Evolutionary conservation across 2,329 filamentous ascomycete species (phyloP).

Genomic region (Dactylellina sp.): DNA sequence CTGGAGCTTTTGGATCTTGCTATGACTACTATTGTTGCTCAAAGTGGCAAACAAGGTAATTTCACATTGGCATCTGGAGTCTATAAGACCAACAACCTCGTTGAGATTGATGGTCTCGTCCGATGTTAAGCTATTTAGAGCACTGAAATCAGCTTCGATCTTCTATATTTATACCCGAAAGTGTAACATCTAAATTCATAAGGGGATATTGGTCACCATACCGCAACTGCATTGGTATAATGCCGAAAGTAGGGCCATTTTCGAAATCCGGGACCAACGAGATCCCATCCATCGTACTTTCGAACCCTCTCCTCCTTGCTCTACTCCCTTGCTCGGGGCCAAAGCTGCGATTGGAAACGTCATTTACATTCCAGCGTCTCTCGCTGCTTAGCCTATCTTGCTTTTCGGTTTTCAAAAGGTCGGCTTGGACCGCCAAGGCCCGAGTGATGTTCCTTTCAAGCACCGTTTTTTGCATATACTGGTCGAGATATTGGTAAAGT

Average conservation of each 20-base stretch:
- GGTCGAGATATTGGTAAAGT: constrained; percentile 18
- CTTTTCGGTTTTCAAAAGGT: constrained; percentile 19
- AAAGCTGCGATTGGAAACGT: no score
- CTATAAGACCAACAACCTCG: neutral
- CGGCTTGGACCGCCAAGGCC: constrained; percentile 9
- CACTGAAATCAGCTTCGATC: neutral
- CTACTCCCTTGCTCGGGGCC: no score
- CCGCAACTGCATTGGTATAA: constrained; percentile 16
- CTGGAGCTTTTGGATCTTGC: neutral
- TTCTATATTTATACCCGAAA: no score
- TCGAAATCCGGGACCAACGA: constrained; percentile 26
- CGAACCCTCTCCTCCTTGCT: constrained; percentile 16
- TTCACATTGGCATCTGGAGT: constrained; percentile 3
- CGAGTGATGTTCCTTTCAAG: constrained; percentile 36
- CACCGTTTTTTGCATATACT: constrained; percentile 20
- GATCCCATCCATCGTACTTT: constrained; percentile 12
- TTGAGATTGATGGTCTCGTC: neutral
- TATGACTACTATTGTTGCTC: neutral
- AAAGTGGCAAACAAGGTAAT: constrained; percentile 1
- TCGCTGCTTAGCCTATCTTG: constrained; percentile 11
- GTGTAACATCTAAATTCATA: no score
- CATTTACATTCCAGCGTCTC: neutral
- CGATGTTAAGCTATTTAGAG: neutral
- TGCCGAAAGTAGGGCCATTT: constrained; percentile 17
- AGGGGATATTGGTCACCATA: no score